Percentiles rank a stretch among this genome's conserved stretches.
These are phyloP conservation scores for Nicotiana sylvestris DNA, from an alignment of 257 asterid genomes.

Conservation along the genomic window DNA sequence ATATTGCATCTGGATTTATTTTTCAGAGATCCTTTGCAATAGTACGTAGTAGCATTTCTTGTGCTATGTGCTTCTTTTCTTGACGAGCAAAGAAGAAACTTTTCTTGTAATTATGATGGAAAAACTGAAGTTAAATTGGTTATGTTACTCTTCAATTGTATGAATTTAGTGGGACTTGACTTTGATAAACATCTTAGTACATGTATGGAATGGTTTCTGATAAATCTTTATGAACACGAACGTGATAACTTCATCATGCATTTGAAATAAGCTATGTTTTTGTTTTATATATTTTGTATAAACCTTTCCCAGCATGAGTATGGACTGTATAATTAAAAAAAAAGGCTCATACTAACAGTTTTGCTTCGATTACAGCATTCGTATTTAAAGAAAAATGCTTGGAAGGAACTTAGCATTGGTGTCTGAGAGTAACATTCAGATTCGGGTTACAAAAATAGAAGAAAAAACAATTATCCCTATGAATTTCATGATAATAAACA, in stretches of 20 bases:
- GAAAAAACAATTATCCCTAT: too few species aligned
- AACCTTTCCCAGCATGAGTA: too few species aligned
- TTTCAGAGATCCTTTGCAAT: slow-evolving; percentile 60
- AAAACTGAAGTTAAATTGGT: not conserved
- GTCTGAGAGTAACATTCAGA: too few species aligned
- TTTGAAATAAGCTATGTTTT: not conserved
- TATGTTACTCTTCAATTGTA: not conserved
- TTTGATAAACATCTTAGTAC: not conserved
- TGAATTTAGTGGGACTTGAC: not conserved
- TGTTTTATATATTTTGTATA: too few species aligned
- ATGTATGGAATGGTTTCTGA: not conserved
- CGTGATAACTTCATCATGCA: not conserved
- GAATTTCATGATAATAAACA: too few species aligned
- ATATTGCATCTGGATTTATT: slow-evolving; percentile 63
- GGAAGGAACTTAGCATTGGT: too few species aligned
- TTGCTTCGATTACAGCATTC: too few species aligned
- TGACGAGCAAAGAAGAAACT: not conserved
- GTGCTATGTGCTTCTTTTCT: slow-evolving; percentile 7
- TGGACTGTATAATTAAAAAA: too few species aligned
- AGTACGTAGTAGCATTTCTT: slow-evolving; percentile 16
- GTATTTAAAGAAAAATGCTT: too few species aligned
- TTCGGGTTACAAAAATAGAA: too few species aligned
- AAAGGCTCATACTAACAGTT: too few species aligned
- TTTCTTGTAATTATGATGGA: slow-evolving; percentile 11
- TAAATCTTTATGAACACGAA: not conserved